phyloP scores from a whole-genome alignment of 805 yeast species.

The Teunomyces kruisii region DNA sequence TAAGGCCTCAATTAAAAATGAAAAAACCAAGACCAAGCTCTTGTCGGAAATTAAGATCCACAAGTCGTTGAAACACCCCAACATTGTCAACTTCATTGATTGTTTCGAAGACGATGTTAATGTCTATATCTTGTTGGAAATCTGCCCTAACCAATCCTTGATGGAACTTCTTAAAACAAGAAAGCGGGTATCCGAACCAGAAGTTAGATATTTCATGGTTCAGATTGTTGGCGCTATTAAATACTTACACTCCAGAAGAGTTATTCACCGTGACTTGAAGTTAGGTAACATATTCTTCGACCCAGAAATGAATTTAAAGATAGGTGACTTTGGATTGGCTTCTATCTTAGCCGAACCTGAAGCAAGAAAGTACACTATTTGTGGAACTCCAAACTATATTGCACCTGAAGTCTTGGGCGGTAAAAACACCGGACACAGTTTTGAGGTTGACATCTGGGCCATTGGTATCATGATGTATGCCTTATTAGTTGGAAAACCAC shows the following conservation, averaged over 20 bases:
- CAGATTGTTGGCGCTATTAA: conserved; percentile 93
- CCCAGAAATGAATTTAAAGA: conserved; percentile 87
- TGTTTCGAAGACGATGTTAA: conserved; percentile 96
- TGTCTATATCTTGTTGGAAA: conserved; percentile 89
- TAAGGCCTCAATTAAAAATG: conserved; percentile 86
- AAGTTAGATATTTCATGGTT: conserved; percentile 83
- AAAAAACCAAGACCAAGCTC: conserved; percentile 82
- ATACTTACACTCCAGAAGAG: conserved; percentile 88
- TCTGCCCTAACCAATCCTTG: conserved; percentile 91
- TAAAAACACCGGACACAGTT: conserved; percentile 84
- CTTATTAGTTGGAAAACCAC: conserved; percentile 90
- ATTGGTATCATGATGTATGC: conserved; percentile 96
- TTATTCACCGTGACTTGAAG: conserved; percentile 93
- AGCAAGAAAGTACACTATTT: conserved; percentile 86
- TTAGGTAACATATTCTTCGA: conserved; percentile 95
- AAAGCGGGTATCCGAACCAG: conserved; percentile 85
- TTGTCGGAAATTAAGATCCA: conserved; percentile 95
- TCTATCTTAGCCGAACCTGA: conserved; percentile 71
- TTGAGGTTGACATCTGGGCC: conserved; percentile 97
- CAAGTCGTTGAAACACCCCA: conserved; percentile 82
- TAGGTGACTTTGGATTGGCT: conserved; percentile 99
- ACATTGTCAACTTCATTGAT: conserved; percentile 89
- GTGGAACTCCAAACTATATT: conserved; percentile 98
- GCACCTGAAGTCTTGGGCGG: conserved; percentile 97
- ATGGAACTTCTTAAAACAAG: conserved; percentile 89